Base-by-base conservation (phyloP, 2,329 filamentous ascomycete species). In the Penicillium sp. region DNA sequence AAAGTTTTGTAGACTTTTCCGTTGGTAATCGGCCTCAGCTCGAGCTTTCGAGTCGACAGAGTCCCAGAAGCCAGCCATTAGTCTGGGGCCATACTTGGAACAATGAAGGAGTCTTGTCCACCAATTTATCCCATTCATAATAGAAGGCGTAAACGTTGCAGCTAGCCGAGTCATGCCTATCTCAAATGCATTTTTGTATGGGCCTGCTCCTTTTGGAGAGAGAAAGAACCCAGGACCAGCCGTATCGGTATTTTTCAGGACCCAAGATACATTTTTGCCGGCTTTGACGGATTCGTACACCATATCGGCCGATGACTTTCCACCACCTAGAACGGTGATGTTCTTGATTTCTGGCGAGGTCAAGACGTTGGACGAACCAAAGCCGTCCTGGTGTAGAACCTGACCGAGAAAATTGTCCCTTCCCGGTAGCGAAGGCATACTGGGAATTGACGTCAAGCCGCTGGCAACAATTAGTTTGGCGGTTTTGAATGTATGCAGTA, bases 161-260 rank as follows among this genome's bases (percentile, higher is more conserved):
- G 52, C 52, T 20, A 55, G 45, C 20, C 52, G 52, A 48, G 52
- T 55, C 52, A 55, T 55, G 9, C 52, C 52, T 55, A 55, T 55
- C 52, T 55, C 52, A 48, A 55, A 55, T 33, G 52, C 46, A 49
- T 49, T 55, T 43, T 55, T 55, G 33, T 55, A 55, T 21, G 46
- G 46, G 7, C 52, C 52, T 43, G 16, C 52, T 49, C 52, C 52
- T 30, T 55, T 49, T 16, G 52, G 52, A 48, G 52, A 55, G 35
- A 55, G 52, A 43, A 55, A 55, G 8, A 55, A 49, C 11, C 52
- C 52, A 42, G 52, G 46, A 40, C 52, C 52, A 43, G 52, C 18
- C 18, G 52, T 55, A 49, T 55, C 46, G 9, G 52, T 55, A 18
- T 45, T 46, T 43, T 55, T 43, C 18, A 55, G 5, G 16, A 48